phyloP scores from a whole-genome alignment of 2,329 filamentous ascomycete genomes.

The Cladosporium sp. region DNA sequence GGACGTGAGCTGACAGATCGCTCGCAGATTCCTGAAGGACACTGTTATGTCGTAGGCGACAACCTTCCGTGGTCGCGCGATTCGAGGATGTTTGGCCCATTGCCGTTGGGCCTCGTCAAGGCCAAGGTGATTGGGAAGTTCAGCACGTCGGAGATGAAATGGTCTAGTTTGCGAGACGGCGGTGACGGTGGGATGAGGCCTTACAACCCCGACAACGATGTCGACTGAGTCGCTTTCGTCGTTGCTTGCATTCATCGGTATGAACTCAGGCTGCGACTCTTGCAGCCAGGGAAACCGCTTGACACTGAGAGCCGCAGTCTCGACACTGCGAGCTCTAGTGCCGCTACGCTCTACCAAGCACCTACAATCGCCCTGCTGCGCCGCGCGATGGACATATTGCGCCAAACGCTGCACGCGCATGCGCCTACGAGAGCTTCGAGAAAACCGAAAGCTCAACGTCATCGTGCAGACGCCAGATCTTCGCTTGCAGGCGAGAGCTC shows the following conservation, averaged over 20 bases:
- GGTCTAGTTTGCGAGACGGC: not conserved
- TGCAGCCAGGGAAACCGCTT: not conserved
- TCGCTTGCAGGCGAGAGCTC: conserved; percentile 1
- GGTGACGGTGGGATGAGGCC: conserved; percentile 12
- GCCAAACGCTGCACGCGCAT: not conserved
- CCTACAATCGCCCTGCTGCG: not conserved
- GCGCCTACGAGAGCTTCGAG: not conserved
- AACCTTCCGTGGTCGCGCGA: conserved; percentile 80
- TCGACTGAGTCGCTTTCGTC: not conserved
- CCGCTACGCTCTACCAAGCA: not conserved
- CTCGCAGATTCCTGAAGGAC: conserved; percentile 75
- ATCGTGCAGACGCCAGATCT: conserved; percentile 3
- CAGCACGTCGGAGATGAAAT: not conserved
- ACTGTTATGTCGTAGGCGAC: conserved; percentile 87
- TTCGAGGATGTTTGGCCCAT: conserved; percentile 76
- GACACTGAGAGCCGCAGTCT: not conserved
- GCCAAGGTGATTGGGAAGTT: conserved; percentile 64
- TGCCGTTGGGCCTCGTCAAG: conserved; percentile 76
- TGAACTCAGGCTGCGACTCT: not conserved
- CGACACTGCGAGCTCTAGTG: not conserved
- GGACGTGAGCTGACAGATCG: conserved; percentile 3
- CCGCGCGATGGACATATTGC: not conserved
- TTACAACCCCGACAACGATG: not conserved
- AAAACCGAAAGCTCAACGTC: conserved; percentile 1
- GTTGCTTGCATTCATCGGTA: not conserved